These are phyloP conservation scores for Zasmidium citrigriseum DNA, from an alignment of 2,329 filamentous ascomycete species.

Conservation along the genomic window DNA sequence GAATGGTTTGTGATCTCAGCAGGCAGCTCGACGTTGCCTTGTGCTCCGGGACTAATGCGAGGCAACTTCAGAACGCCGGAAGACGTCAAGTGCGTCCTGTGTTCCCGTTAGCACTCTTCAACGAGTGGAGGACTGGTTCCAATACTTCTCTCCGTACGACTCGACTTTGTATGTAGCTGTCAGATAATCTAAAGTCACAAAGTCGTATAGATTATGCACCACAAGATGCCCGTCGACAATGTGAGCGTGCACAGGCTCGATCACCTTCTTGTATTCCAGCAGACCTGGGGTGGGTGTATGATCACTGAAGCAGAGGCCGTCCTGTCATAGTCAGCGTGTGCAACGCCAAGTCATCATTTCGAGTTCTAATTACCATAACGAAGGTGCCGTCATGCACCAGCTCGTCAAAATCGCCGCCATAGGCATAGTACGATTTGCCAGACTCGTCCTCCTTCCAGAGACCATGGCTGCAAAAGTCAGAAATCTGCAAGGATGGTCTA, in stretches of 20 bases:
- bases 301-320: conserved; percentile 44
- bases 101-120: not conserved
- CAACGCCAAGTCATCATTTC: not conserved
- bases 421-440: conserved; percentile 44
- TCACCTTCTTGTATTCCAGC: conserved; percentile 46
- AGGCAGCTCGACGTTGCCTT: conserved; percentile 22
- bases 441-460: conserved; percentile 42
- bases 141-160: not conserved
- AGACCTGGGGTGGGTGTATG: conserved; percentile 44
- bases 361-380: conserved; percentile 34
- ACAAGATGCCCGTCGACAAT: conserved; percentile 27
- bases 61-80: conserved; percentile 12
- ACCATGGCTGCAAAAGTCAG: conserved; percentile 32
- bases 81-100: not conserved
- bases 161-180: conserved; percentile 18
- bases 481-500: not conserved
- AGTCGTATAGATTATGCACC: conserved; percentile 32
- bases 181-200: conserved; percentile 41
- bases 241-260: conserved; percentile 42
- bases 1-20: not conserved
- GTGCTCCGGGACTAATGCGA: conserved; percentile 19
- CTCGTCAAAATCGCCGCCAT: conserved; percentile 48
- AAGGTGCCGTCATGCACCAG: conserved; percentile 45
- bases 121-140: not conserved
- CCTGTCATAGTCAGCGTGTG: conserved; percentile 11